phyloP scores from a whole-genome alignment of 495 filamentous ascomycete genomes.

The Aspergillus bertholletiae region DNA sequence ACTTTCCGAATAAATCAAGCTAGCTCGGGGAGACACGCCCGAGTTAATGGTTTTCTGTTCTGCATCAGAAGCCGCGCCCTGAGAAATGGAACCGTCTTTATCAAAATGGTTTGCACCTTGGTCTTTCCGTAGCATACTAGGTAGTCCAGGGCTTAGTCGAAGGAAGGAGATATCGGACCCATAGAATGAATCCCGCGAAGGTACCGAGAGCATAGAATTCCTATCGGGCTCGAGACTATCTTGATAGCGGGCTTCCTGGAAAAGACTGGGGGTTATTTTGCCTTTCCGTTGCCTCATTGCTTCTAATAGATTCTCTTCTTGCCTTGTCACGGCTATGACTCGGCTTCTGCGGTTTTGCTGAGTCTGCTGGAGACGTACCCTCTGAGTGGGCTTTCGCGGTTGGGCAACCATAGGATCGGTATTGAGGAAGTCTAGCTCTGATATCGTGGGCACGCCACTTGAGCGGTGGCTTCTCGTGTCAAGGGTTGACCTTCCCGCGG shows the following conservation, averaged over 20 bases:
- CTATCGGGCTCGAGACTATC: slow-evolving; percentile 22
- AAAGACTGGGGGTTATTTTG: slow-evolving; percentile 68
- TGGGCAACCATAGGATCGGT: slow-evolving; percentile 18
- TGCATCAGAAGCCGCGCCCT: slow-evolving; percentile 31
- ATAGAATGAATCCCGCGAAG: slow-evolving; percentile 37
- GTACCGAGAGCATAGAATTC: slow-evolving; percentile 29
- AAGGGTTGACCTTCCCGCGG: slow-evolving; percentile 24
- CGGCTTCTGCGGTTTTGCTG: slow-evolving; percentile 51
- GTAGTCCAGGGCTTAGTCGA: slow-evolving; percentile 38
- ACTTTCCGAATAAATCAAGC: slow-evolving; percentile 36
- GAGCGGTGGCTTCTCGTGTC: slow-evolving; percentile 25
- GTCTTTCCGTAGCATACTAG: slow-evolving; percentile 17
- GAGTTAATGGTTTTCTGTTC: slow-evolving; percentile 37
- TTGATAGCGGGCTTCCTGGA: slow-evolving; percentile 44
- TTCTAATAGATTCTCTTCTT: slow-evolving; percentile 80
- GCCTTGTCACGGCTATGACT: slow-evolving; percentile 80
- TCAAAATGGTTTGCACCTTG: slow-evolving; percentile 30
- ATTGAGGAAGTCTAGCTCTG: slow-evolving; percentile 28
- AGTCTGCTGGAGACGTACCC: slow-evolving; percentile 15
- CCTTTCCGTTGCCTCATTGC: slow-evolving; percentile 77
- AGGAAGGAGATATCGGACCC: slow-evolving; percentile 41
- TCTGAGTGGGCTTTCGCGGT: slow-evolving; percentile 4
- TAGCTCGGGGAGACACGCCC: slow-evolving; percentile 29
- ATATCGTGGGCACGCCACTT: slow-evolving; percentile 31
- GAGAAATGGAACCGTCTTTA: slow-evolving; percentile 25